These are phyloP conservation scores for Podospora conica DNA, from an alignment of 495 filamentous ascomycete genomes.

Conservation along the genomic window DNA sequence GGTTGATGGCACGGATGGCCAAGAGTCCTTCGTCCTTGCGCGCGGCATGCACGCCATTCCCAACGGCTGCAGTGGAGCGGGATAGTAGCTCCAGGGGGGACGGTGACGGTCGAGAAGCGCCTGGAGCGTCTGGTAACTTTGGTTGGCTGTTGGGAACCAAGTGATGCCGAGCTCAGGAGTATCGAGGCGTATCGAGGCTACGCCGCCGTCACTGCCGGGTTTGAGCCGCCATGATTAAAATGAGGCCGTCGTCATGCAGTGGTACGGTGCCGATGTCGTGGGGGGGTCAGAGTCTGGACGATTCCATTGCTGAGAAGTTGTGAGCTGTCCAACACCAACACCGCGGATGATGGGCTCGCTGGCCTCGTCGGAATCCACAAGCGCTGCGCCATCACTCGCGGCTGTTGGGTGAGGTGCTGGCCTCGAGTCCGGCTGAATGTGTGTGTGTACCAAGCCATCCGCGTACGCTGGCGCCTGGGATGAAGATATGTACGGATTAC, in stretches of 20 bases:
- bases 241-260: slow-evolving; percentile 8
- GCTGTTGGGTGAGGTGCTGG: neutral
- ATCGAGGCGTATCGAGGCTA: neutral
- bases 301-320: neutral
- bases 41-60: slow-evolving; percentile 12
- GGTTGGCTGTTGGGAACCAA: neutral
- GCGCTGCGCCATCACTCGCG: neutral
- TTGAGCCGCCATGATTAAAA: slow-evolving; percentile 11
- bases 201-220: neutral
- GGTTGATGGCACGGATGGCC: neutral
- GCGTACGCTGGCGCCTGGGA: no score
- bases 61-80: slow-evolving; percentile 3
- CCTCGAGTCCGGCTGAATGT: neutral
- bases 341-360: neutral
- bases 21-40: neutral
- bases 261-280: no score
- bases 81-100: neutral
- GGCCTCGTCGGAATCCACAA: neutral
- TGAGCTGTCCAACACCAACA: neutral
- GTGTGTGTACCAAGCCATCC: neutral
- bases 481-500: no score
- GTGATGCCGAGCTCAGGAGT: neutral
- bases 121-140: neutral
- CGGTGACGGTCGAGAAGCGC: neutral
- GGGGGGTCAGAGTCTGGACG: no score